Evolutionary conservation across 176 grass and related monocot genomes (phyloP).

Genomic region (sorghum (Sorghum bicolor)): DNA sequence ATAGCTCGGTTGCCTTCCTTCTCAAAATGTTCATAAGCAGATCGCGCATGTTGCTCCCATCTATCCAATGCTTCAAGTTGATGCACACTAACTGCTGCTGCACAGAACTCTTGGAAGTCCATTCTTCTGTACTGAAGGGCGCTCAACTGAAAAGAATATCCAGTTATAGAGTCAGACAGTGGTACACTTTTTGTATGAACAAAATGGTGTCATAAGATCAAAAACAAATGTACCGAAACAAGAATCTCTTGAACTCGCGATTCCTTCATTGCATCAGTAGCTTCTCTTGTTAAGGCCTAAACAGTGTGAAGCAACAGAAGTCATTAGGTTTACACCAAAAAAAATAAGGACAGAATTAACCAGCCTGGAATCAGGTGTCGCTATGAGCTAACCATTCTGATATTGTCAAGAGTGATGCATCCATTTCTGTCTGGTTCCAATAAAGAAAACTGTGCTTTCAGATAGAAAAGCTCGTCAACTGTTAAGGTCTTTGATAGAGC

Average conservation of each 20-base stretch:
- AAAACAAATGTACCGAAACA: slow-evolving; percentile 46
- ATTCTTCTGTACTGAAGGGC: slow-evolving; percentile 86
- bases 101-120: slow-evolving; percentile 83
- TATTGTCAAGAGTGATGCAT: slow-evolving; percentile 77
- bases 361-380: background rate
- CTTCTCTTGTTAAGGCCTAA: slow-evolving; percentile 66
- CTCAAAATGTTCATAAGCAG: slow-evolving; percentile 71
- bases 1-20: slow-evolving; percentile 86
- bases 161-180: background rate
- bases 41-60: slow-evolving; percentile 86
- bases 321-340: slow-evolving; percentile 1
- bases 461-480: slow-evolving; percentile 78
- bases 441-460: slow-evolving; percentile 69
- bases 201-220: background rate
- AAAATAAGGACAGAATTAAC: background rate
- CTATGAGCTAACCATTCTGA: slow-evolving; percentile 60
- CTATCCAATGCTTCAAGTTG: slow-evolving; percentile 82
- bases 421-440: slow-evolving; percentile 73
- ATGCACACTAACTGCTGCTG: slow-evolving; percentile 72
- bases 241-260: slow-evolving; percentile 70
- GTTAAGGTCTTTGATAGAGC: slow-evolving; percentile 78
- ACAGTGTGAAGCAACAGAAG: background rate
- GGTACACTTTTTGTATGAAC: slow-evolving; percentile 10
- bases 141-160: slow-evolving; percentile 48
- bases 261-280: slow-evolving; percentile 82